A percentile compares a stretch with the other conserved stretches of the same genome.
phyloP scores from a whole-genome alignment of 2,329 filamentous ascomycete species.

The Claviceps monticola region DNA sequence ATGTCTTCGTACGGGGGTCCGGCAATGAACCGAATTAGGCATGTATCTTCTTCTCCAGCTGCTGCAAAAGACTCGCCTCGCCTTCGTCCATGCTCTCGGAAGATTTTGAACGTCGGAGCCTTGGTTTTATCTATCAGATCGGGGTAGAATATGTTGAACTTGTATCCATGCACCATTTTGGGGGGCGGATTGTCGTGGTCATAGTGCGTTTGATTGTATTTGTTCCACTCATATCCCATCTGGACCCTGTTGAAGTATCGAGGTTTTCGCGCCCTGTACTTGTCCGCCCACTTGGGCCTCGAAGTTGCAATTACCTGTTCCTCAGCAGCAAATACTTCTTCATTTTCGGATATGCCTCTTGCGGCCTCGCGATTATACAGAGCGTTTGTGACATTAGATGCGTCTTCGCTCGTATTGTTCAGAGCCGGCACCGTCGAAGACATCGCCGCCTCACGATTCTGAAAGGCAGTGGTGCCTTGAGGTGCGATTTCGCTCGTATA shows the following conservation, averaged over 20 bases:
- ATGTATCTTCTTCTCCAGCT: slow-evolving; percentile 93
- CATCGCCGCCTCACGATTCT: slow-evolving; percentile 77
- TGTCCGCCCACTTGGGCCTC: slow-evolving; percentile 66
- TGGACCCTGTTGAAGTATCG: slow-evolving; percentile 96
- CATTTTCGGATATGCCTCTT: slow-evolving; percentile 79
- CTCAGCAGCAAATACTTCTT: slow-evolving; percentile 89
- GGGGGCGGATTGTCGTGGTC: slow-evolving; percentile 96
- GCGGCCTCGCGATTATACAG: slow-evolving; percentile 89
- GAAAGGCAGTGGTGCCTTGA: slow-evolving; percentile 73
- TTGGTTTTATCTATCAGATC: slow-evolving; percentile 91
- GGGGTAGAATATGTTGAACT: slow-evolving; percentile 98
- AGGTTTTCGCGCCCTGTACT: slow-evolving; percentile 81
- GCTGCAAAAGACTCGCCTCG: slow-evolving; percentile 85
- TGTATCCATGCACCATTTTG: slow-evolving; percentile 97
- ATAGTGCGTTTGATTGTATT: slow-evolving; percentile 99
- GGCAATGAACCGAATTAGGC: slow-evolving; percentile 87
- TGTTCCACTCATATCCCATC: slow-evolving; percentile 99
- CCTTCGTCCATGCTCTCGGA: slow-evolving; percentile 79
- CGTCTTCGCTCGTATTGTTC: slow-evolving; percentile 51
- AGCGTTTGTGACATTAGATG: slow-evolving; percentile 74
- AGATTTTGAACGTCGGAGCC: slow-evolving; percentile 90
- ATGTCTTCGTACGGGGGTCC: slow-evolving; percentile 94
- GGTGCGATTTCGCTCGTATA: slow-evolving; percentile 62
- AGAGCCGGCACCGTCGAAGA: not conserved
- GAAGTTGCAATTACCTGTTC: slow-evolving; percentile 52